These are phyloP conservation scores for Rutstroemia sp. DNA, from an alignment of 2,329 filamentous ascomycete species.

Conservation along the genomic window DNA sequence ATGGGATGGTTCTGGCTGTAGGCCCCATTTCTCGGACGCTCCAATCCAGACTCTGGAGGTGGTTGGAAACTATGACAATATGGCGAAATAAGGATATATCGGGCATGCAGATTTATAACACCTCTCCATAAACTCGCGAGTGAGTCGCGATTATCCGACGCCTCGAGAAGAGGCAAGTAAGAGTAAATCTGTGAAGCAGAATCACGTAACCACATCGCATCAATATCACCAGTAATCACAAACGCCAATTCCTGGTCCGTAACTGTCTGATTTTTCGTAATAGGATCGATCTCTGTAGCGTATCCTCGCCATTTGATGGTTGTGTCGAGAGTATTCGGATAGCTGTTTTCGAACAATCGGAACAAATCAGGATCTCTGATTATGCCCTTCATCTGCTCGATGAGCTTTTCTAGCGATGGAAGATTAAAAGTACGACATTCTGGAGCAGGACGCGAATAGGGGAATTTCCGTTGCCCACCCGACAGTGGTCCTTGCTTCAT, in stretches of 20 bases:
- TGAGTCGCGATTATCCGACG: conserved; percentile 46
- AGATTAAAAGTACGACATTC: conserved; percentile 78
- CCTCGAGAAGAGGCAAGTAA: conserved; percentile 55
- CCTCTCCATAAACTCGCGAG: conserved; percentile 62
- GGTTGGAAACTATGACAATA: conserved; percentile 92
- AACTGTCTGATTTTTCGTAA: conserved; percentile 13
- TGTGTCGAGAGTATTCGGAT: conserved; percentile 69
- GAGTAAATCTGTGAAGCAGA: conserved; percentile 71
- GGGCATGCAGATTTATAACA: conserved; percentile 62
- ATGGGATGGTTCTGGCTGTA: conserved; percentile 51
- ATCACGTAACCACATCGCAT: conserved; percentile 86
- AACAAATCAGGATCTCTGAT: conserved; percentile 71
- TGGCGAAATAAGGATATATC: conserved; percentile 62
- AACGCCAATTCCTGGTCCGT: conserved; percentile 56
- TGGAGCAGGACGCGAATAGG: conserved; percentile 68
- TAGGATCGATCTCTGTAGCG: conserved; percentile 38
- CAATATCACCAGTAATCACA: conserved; percentile 53
- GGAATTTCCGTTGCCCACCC: conserved; percentile 63
- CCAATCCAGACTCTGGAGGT: conserved; percentile 64
- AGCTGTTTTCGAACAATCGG: conserved; percentile 64
- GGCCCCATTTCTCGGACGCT: conserved; percentile 53
- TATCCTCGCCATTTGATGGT: conserved; percentile 62
- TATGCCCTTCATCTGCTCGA: conserved; percentile 58
- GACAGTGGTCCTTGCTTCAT: conserved; percentile 19
- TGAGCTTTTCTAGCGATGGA: conserved; percentile 66